Percentiles rank a stretch among this genome's conserved stretches.
phyloP scores from a whole-genome alignment of 805 yeast genomes.

The Zygosaccharomyces siamensis region DNA sequence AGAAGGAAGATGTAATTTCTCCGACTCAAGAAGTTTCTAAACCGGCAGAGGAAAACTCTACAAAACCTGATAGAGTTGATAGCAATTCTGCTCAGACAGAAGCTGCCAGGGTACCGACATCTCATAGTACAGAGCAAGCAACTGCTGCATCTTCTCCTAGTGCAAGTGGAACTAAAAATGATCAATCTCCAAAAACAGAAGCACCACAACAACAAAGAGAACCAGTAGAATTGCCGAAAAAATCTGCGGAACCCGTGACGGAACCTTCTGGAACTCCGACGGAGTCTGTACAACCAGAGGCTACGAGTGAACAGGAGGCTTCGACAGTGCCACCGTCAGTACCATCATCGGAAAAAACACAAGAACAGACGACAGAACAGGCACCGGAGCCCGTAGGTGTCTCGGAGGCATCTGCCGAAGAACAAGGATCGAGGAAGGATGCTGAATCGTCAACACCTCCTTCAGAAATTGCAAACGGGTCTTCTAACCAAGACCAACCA shows the following conservation, averaged over 20 bases:
- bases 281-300: background rate
- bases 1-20: background rate
- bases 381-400: background rate
- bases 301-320: background rate
- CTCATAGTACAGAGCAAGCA: background rate
- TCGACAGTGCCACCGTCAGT: background rate
- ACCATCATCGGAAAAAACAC: background rate
- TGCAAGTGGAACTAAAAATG: background rate
- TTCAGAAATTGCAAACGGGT: background rate
- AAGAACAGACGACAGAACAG: background rate
- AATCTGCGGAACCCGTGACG: background rate
- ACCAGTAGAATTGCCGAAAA: background rate
- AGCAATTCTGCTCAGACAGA: background rate
- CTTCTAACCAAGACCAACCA: background rate
- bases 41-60: background rate
- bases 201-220: background rate
- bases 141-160: background rate
- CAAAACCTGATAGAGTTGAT: conserved; percentile 1
- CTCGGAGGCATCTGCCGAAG: background rate
- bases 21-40: background rate
- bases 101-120: background rate
- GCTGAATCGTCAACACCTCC: background rate
- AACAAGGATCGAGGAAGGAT: background rate
- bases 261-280: background rate
- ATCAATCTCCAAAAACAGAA: background rate